phyloP scores from a whole-genome alignment of 78 protist species.

The Acrasis kona region DNA sequence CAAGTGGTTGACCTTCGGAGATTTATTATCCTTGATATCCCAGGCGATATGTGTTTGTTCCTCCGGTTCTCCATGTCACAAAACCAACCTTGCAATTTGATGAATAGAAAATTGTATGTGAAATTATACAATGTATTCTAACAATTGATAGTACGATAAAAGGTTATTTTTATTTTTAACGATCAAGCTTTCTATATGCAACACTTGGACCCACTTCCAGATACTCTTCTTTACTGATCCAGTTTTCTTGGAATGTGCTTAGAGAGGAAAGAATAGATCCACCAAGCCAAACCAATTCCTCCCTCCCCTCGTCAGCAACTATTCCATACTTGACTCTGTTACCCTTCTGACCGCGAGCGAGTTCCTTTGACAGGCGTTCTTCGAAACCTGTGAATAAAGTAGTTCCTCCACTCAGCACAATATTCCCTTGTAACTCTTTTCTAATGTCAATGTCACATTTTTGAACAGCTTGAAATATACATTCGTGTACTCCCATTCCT shows the following conservation, averaged over 20 bases:
- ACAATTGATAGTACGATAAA: no score
- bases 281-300: constrained; percentile 94
- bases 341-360: constrained; percentile 71
- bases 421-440: constrained; percentile 26
- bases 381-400: constrained; percentile 11
- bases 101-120: no score
- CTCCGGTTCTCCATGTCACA: no score
- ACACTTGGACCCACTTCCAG: constrained; percentile 58
- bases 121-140: no score
- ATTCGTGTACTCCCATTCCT: constrained; percentile 77
- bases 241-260: constrained; percentile 45
- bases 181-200: constrained; percentile 44
- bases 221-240: constrained; percentile 45
- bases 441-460: constrained; percentile 35
- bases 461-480: constrained; percentile 16
- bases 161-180: no score
- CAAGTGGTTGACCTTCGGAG: no score
- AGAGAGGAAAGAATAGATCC: constrained; percentile 91
- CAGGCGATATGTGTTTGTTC: no score
- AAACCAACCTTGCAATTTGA: no score
- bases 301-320: constrained; percentile 86
- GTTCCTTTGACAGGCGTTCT: constrained; percentile 32
- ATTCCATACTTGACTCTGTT: constrained; percentile 74
- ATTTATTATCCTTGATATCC: no score
- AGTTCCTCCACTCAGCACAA: constrained; percentile 40